Evolutionary conservation across 208 protist genomes (phyloP), one percentile per base, ranked within the genome.

Genomic region (Leishmania turanica): DNA sequence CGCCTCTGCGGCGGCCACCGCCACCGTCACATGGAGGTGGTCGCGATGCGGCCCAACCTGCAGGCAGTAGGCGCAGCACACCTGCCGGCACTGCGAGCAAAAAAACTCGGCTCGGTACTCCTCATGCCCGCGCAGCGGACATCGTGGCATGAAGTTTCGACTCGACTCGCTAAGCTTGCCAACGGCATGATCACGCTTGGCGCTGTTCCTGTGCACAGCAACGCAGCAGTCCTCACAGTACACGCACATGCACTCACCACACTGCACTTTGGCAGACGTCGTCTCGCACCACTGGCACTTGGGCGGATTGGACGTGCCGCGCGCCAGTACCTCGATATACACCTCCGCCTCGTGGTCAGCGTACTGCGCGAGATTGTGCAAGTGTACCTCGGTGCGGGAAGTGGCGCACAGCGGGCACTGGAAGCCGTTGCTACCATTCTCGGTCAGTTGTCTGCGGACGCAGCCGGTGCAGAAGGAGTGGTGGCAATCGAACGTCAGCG

Each of bases 21-120:
- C 78, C 0, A 89, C 78, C n/a, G 69, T 70, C 19, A 86, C 83
- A 73, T 89, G 93, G n/a, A 76, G 79, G 80, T 97, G 94, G 45
- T 90, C 84, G 51, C 85, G 87, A 78, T 97, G 94, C 11, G 91
- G 90, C 1, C 92, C 94, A 2, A 94, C 88, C 68, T 93, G 91
- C 21, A 97, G 88, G 81, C 94, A 97, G 84, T 97, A 96, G n/a
- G 94, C 94, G 78, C 94, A 97, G 78, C 94, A 97, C 37, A 97
- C 70, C 65, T 92, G 87, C 31, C 88, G 90, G 75, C 94, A 97
- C 51, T 87, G 77, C 8, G 75, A 60, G 69, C 94, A 97, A 85
- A 88, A 97, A 81, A 97, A 97, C 87, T 96, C 92, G 19, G 88
- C 87, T 40, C 88, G 85, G 76, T 97, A 96, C 82, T 94, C 94